phyloP scores from a whole-genome alignment of 257 asterid genomes.

The Sherardia arvensis region DNA sequence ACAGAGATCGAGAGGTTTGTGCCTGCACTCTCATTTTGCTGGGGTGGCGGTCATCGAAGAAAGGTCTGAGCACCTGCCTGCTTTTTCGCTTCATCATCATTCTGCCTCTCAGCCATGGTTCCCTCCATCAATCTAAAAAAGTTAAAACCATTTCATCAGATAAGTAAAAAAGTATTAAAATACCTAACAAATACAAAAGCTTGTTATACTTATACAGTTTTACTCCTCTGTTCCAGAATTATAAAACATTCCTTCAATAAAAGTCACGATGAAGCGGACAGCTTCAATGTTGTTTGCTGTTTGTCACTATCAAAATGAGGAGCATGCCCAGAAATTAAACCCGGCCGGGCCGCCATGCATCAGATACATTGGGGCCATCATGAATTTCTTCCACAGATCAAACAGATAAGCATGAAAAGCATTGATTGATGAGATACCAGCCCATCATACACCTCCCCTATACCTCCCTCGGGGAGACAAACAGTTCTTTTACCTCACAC shows the following conservation, averaged over 20 bases:
- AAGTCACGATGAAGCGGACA: not conserved
- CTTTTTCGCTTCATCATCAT: constrained; percentile 13
- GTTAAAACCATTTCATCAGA: not conserved
- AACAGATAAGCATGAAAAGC: not conserved
- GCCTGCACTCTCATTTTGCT: constrained; percentile 27
- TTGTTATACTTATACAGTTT: too few relatives aligned
- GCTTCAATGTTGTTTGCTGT: not conserved
- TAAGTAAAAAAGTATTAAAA: not conserved
- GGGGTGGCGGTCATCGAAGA: constrained; percentile 60
- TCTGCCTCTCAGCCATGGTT: too few relatives aligned
- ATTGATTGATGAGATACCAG: constrained; percentile 5
- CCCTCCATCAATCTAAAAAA: constrained; percentile 48
- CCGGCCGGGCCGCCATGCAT: constrained; percentile 29
- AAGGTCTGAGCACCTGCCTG: constrained; percentile 49
- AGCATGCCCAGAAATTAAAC: not conserved
- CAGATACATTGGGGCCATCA: constrained; percentile 35
- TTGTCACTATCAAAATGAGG: not conserved
- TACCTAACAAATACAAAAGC: not conserved
- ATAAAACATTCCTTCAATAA: not conserved
- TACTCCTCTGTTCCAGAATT: not conserved
- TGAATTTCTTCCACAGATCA: constrained; percentile 22
- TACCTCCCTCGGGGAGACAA: constrained; percentile 67
- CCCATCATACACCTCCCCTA: not conserved
- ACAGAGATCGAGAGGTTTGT: constrained; percentile 56
- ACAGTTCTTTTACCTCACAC: not conserved